Conservation (phyloP, 768 basidiomycete genomes). For the Wakefieldia striispora region DNA sequence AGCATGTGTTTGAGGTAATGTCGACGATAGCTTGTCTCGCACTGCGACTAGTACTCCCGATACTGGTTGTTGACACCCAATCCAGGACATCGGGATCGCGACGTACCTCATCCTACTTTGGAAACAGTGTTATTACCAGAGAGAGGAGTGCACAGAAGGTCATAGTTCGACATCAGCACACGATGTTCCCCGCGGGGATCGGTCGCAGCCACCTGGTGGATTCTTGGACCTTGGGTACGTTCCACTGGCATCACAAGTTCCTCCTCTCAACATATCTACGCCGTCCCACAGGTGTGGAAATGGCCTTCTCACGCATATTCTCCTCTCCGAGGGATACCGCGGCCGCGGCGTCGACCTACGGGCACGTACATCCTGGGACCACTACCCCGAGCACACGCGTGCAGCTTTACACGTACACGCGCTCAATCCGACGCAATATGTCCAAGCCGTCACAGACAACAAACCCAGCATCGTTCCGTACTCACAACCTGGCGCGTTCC, state of each 20-base stretch:
- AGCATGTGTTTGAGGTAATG: conserved; percentile 86
- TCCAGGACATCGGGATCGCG: conserved; percentile 90
- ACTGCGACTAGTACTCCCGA: too few relatives aligned
- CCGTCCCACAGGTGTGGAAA: conserved; percentile 72
- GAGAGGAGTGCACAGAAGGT: background rate
- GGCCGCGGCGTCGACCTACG: conserved; percentile 88
- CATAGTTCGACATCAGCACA: background rate
- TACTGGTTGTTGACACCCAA: background rate
- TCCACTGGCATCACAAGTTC: background rate
- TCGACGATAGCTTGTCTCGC: background rate
- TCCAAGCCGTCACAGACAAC: background rate
- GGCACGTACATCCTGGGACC: conserved; percentile 78
- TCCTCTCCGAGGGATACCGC: conserved; percentile 76
- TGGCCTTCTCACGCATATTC: conserved; percentile 87
- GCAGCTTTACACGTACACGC: conserved; percentile 61
- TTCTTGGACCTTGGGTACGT: conserved; percentile 87
- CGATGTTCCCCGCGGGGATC: conserved; percentile 56
- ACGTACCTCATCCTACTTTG: conserved; percentile 91
- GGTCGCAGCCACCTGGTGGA: conserved; percentile 80
- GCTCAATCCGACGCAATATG: conserved; percentile 54
- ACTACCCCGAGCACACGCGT: conserved; percentile 68
- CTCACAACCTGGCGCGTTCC: conserved; percentile 54
- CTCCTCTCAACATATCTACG: background rate
- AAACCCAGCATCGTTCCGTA: conserved; percentile 17
- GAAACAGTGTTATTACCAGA: conserved; percentile 60